Evolutionary conservation across 306 rosid species (phyloP).

Genomic region (Fragaria vesca): DNA sequence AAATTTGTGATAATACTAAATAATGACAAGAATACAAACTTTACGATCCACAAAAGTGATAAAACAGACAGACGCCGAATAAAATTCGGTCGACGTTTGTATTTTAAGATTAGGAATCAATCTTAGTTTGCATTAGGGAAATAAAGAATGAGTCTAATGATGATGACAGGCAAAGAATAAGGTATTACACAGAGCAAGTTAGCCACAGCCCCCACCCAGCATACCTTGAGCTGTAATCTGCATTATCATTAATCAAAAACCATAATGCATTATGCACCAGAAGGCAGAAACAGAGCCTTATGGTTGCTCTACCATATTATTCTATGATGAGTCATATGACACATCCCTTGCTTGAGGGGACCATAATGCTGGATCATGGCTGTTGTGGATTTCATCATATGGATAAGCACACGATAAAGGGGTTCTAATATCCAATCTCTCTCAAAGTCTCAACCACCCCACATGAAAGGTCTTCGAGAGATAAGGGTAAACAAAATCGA

Average conservation of each 20-base stretch:
- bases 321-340: not conserved
- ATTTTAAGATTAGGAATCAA: not conserved
- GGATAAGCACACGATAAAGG: slow-evolving; percentile 4
- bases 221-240: not conserved
- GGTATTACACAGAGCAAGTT: not conserved
- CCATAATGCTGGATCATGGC: slow-evolving; percentile 15
- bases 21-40: not conserved
- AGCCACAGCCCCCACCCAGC: not conserved
- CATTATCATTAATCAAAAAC: not conserved
- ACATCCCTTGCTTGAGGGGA: slow-evolving; percentile 3
- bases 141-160: not conserved
- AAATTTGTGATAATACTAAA: not conserved
- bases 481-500: not conserved
- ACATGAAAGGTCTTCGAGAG: not conserved
- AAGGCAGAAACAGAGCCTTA: not conserved
- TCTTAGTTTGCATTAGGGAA: too few relatives aligned
- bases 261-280: not conserved
- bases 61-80: not conserved
- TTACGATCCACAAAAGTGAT: not conserved
- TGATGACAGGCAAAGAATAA: not conserved
- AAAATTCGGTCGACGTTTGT: not conserved
- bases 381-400: slow-evolving; percentile 12
- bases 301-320: not conserved
- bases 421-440: not conserved
- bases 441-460: not conserved